Base-by-base conservation (phyloP, 371 early-diverging fungal genomes). In the Zopfochytrium polystomum region DNA sequence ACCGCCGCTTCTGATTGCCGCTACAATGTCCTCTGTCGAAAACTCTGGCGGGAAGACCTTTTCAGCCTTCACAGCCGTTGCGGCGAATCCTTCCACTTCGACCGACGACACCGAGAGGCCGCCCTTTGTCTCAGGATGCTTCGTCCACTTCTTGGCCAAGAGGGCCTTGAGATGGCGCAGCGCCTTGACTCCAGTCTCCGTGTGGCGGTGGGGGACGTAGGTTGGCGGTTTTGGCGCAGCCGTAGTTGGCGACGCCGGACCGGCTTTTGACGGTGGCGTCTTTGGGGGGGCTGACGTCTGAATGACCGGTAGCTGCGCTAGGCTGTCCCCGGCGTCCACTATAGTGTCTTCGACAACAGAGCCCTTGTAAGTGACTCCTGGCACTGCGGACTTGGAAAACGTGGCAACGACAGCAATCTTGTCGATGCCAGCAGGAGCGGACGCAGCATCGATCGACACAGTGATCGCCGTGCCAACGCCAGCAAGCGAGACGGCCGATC, bases 121-220 rank as follows among this genome's bases (percentile, higher is more conserved):
- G 15, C 62, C 38, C 42, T 57, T 52, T 3, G 52, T 59, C 35
- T 56, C 56, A 32, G 48, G 50, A 11, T 7, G 38, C 23, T 23
- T 55, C 45, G 23, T 30, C 26, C 42, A 43, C 56, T 45, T 44
- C 45, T 29, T 27, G 9, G 44, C 7, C 5, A 43, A 23, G 26
- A 68, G 58, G 26, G 33, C 25, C 34, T 68, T 57, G 25, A 68
- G 33, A 38, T 59, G 52, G 35, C 61, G 54, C 33, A 68, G 46
- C 0, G 68, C 68, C 31, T 54, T 55, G 27, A 68, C 63, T 3
- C 63, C 68, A 0, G 68, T 47, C 29, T 62, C 59, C 18, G 68
- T 68, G 59, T 63, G 64, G 11, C 68, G 53, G 43, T 68, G 68
- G 3, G 63, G 68, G 15, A 62, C 46, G 57, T 68, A 68, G 18